A percentile compares a stretch with the other conserved stretches of the same genome.
phyloP scores from a whole-genome alignment of 768 basidiomycete genomes.

The Cyclocybe aegerita region DNA sequence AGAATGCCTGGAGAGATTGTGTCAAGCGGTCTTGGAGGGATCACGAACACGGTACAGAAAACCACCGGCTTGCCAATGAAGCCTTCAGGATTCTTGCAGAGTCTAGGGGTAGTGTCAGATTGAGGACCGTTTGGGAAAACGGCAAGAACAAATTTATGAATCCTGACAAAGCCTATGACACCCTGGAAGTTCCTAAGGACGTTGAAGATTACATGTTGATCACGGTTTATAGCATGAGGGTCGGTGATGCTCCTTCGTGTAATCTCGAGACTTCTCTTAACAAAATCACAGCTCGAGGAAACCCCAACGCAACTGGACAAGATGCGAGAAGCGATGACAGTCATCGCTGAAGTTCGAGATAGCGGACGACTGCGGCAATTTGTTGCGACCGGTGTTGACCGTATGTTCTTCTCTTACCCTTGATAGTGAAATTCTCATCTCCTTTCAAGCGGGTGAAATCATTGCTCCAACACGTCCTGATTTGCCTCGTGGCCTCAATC shows the following conservation, averaged over 20 bases:
- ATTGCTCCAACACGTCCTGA: constrained; percentile 53
- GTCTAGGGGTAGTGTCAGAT: constrained; percentile 46
- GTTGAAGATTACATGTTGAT: constrained; percentile 78
- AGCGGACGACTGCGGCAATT: constrained; percentile 72
- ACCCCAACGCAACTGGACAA: constrained; percentile 63
- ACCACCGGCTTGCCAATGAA: constrained; percentile 58
- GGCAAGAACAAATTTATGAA: constrained; percentile 61
- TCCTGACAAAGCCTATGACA: constrained; percentile 67
- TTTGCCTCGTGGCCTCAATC: constrained; percentile 83
- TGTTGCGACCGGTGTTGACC: constrained; percentile 65
- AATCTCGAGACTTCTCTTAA: not conserved
- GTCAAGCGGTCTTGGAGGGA: constrained; percentile 58
- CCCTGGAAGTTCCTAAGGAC: constrained; percentile 68
- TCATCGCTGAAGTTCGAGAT: constrained; percentile 74
- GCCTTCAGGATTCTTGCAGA: constrained; percentile 72
- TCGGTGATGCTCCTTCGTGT: constrained; percentile 27
- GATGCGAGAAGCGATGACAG: constrained; percentile 69
- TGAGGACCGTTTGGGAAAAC: constrained; percentile 52
- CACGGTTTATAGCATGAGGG: constrained; percentile 70
- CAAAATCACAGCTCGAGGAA: constrained; percentile 59
- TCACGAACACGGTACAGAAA: constrained; percentile 42
- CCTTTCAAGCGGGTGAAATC: constrained; percentile 62
- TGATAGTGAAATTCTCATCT: not conserved
- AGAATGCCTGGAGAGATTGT: constrained; percentile 67
- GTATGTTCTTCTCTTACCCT: constrained; percentile 46